These are phyloP conservation scores for Pichia rugopelliculosa DNA, from an alignment of 805 yeast genomes.

Conservation along the genomic window DNA sequence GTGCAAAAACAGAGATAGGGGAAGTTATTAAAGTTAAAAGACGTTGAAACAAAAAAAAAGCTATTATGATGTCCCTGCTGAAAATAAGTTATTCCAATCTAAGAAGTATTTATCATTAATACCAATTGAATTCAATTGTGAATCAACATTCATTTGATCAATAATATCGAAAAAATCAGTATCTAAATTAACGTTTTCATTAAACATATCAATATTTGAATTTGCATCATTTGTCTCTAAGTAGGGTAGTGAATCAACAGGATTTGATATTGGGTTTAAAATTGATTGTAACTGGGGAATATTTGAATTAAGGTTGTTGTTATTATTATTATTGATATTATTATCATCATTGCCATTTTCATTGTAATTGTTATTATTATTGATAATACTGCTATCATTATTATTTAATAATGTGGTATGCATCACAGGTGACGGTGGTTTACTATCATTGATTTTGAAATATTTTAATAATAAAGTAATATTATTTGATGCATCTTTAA, in stretches of 20 bases:
- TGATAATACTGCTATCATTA: background rate
- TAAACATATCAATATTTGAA: background rate
- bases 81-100: slow-evolving; percentile 8
- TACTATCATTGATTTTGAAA: slow-evolving; percentile 4
- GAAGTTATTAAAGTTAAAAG: slow-evolving; percentile 4
- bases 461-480: slow-evolving; percentile 23
- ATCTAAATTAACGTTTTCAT: background rate
- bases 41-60: no score
- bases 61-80: background rate
- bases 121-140: background rate
- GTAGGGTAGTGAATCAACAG: background rate
- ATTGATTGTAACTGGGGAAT: background rate
- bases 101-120: slow-evolving; percentile 3
- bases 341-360: background rate
- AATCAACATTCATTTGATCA: slow-evolving; percentile 4
- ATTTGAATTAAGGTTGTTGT: background rate
- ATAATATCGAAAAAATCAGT: slow-evolving; percentile 5
- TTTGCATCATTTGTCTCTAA: background rate
- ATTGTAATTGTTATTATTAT: background rate
- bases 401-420: background rate
- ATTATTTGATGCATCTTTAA: slow-evolving; percentile 28
- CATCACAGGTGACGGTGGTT: background rate
- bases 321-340: background rate
- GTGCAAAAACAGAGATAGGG: slow-evolving; percentile 44
- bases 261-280: background rate